Evolutionary conservation across 2,329 filamentous ascomycete genomes (phyloP), one percentile per base, ranked within the genome.

Genomic region (Zymoseptoria ardabiliae): DNA sequence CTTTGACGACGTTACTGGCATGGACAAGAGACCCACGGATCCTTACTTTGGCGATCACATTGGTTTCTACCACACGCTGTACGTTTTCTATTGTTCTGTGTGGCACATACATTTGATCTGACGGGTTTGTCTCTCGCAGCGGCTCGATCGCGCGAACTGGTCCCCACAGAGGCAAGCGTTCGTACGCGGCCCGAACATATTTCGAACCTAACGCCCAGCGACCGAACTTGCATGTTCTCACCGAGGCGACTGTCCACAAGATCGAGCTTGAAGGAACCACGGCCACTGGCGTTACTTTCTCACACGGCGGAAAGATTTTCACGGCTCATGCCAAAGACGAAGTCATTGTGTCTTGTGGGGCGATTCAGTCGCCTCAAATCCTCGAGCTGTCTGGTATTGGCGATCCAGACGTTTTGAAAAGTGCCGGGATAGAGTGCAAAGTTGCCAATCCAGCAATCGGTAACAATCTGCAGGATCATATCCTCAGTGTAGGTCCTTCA

Each of bases 321-420:
- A 49, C 50, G 5, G 56, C 35, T 8, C 68, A 64, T 3, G 73
- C 67, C 65, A 65, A 61, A 10, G 76, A 48, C 72, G 76, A 1
- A 73, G 78, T 2, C 10, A 78, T 87, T 45, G 68, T 88, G 2
- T 79, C 79, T 2, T 83, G 82, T 0, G 85, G 85, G 0, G 79
- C 76, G 28, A 72, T 81, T 49, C 78, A 79, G 66, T 84, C 81
- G 11, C 85, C 79, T 4, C 82, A 81, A 69, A 72, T 84, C 13
- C 78, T 82, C 19, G 84, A 87, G 62, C 73, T 86, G 1, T 86
- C 83, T 0, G 85, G 85, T 0, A 77, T 88, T 30, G 85, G 85
- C 2, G 28, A 8, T 54, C 60, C 22, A 55, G 53, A 55, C 19
- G 35, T 60, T 6, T 51, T 58, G 17, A 35, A 49, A 30, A 50